phyloP scores from a whole-genome alignment of 805 yeast species.

The Saturnispora quitensis region DNA sequence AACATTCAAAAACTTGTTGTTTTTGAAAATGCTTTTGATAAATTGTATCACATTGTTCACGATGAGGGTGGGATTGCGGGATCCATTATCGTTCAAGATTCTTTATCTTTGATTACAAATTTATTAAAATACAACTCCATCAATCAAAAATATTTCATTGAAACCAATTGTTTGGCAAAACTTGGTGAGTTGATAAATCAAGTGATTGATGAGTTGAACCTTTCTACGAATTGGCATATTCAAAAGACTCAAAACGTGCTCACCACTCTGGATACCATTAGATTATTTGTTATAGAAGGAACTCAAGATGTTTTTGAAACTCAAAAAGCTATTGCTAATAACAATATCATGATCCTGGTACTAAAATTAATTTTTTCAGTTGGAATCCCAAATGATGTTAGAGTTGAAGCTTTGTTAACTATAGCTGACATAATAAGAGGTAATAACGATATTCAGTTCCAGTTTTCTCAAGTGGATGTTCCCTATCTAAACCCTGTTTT shows the following conservation, averaged over 20 bases:
- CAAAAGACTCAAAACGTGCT: constrained; percentile 62
- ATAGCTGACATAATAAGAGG: constrained; percentile 68
- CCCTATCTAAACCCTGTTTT: constrained; percentile 74
- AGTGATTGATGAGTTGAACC: constrained; percentile 27
- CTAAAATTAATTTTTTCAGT: constrained; percentile 64
- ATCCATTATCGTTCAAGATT: constrained; percentile 84
- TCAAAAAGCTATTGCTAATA: constrained; percentile 50
- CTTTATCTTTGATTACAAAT: constrained; percentile 64
- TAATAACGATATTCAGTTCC: constrained; percentile 57
- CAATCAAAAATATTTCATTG: constrained; percentile 82
- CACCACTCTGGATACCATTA: constrained; percentile 62
- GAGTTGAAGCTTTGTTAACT: constrained; percentile 61
- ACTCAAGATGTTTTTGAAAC: constrained; percentile 52
- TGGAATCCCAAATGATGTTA: constrained; percentile 52
- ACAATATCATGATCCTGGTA: constrained; percentile 57
- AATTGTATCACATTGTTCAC: constrained; percentile 64
- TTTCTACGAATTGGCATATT: constrained; percentile 57
- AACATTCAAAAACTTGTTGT: constrained; percentile 91
- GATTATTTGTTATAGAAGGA: constrained; percentile 64
- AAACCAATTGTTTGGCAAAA: constrained; percentile 67
- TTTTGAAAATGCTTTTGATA: constrained; percentile 86
- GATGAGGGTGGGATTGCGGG: constrained; percentile 89
- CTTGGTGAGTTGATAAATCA: constrained; percentile 55
- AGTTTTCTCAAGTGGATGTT: constrained; percentile 76
- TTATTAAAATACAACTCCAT: constrained; percentile 75